These are phyloP conservation scores for Olyra latifolia DNA, from an alignment of 176 grass and related monocot species.

Conservation along the genomic window DNA sequence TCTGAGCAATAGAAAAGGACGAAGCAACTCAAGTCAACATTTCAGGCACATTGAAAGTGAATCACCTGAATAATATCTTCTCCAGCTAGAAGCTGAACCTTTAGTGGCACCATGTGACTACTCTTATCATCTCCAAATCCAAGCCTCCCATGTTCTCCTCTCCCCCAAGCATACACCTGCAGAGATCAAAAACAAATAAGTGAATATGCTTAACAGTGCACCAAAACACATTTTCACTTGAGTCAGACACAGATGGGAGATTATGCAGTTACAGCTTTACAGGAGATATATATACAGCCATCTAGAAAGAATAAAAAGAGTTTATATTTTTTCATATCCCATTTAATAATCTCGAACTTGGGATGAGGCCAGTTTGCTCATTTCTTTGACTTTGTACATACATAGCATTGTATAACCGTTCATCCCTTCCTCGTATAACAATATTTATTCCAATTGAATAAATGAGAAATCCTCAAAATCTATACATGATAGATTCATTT, in stretches of 20 bases:
- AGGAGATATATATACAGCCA: neutral
- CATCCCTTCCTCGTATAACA: neutral
- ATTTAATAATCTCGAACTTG: neutral
- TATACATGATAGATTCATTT: conserved; percentile 5
- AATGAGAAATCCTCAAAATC: neutral
- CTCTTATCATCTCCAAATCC: conserved; percentile 99
- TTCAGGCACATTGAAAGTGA: neutral
- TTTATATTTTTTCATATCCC: neutral
- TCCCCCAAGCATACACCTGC: conserved; percentile 98
- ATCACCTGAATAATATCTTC: conserved; percentile 89
- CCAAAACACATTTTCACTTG: neutral
- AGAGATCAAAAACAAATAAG: conserved; percentile 8
- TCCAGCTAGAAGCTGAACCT: conserved; percentile 69
- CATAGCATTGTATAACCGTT: neutral
- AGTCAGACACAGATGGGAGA: neutral
- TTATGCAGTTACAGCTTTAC: neutral
- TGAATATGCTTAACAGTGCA: neutral
- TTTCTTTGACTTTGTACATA: conserved; percentile 14
- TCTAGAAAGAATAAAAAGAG: conserved; percentile 2
- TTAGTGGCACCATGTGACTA: conserved; percentile 96
- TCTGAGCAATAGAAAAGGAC: neutral
- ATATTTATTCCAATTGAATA: conserved; percentile 5
- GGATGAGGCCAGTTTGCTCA: neutral
- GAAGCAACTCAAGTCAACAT: conserved; percentile 20
- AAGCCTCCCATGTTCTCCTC: conserved; percentile 97